Conservation (phyloP, 768 basidiomycete genomes). For the Phylloporus sp. region DNA sequence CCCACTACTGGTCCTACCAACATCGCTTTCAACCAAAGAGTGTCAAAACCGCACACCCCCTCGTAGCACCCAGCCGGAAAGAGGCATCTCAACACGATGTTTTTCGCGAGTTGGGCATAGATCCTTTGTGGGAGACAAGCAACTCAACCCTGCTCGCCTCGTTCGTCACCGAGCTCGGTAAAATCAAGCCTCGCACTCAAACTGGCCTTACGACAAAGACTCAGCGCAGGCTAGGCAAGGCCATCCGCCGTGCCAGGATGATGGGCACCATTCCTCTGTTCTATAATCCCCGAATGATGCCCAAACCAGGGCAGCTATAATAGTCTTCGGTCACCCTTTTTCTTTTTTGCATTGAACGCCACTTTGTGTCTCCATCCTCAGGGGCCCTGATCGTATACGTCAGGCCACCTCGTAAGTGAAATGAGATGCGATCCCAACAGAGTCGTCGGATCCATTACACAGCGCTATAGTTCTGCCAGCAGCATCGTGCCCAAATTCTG, state of each 20-base stretch:
- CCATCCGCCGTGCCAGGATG: constrained; percentile 83
- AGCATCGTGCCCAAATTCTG: constrained; percentile 95
- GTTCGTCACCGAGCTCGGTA: constrained; percentile 74
- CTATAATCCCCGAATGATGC: constrained; percentile 28
- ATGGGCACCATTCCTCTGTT: constrained; percentile 79
- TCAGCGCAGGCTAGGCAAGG: constrained; percentile 77
- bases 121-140: constrained; percentile 66
- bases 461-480: constrained; percentile 75
- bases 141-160: constrained; percentile 56
- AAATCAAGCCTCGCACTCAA: constrained; percentile 64
- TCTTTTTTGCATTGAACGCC: background rate
- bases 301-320: constrained; percentile 13
- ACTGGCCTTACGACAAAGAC: constrained; percentile 75
- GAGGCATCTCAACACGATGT: constrained; percentile 58
- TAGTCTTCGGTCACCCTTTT: background rate
- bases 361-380: background rate
- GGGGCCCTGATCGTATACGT: background rate
- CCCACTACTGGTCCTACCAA: constrained; percentile 40
- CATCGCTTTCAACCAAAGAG: constrained; percentile 30
- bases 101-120: constrained; percentile 67
- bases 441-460: background rate
- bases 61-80: constrained; percentile 53
- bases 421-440: too few relatives aligned
- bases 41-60: constrained; percentile 28
- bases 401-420: background rate